Evolutionary conservation across 176 grass and related monocot species (phyloP).

Genomic region (Alopecurus myosuroides): DNA sequence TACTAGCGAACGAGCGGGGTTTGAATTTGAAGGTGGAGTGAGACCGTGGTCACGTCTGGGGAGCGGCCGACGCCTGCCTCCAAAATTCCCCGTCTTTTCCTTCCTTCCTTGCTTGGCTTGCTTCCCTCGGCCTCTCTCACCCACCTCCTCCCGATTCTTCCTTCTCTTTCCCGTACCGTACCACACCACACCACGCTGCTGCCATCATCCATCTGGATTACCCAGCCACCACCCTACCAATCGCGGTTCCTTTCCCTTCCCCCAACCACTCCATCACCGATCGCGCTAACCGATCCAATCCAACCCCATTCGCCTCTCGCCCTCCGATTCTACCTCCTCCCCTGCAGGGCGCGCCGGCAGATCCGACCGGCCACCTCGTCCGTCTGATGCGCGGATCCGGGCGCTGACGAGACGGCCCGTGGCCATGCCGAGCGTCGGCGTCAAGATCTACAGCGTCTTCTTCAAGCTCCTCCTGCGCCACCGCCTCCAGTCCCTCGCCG

Average conservation of each 20-base stretch:
- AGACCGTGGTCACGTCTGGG: not conserved
- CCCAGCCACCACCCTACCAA: constrained; percentile 6
- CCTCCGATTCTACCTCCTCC: not conserved
- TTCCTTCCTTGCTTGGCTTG: not conserved
- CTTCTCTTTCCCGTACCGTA: not conserved
- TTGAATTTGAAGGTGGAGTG: not conserved
- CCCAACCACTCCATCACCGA: constrained; percentile 31
- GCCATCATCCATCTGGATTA: constrained; percentile 2
- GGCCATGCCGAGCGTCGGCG: constrained; percentile 77
- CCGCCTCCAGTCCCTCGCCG: constrained; percentile 65
- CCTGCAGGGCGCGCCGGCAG: not conserved
- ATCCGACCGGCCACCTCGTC: not conserved
- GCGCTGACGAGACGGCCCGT: not conserved
- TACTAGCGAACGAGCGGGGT: not conserved
- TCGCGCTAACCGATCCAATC: not conserved
- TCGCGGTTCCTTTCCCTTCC: constrained; percentile 7
- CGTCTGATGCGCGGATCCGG: constrained; percentile 38
- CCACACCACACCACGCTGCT: not conserved
- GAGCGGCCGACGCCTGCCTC: not conserved
- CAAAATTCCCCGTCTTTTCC: constrained; percentile 24
- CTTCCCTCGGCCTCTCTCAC: constrained; percentile 12
- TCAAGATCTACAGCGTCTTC: constrained; percentile 97
- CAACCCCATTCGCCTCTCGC: not conserved
- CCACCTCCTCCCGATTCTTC: constrained; percentile 20
- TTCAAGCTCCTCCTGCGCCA: constrained; percentile 89